These are phyloP conservation scores for Marasmius sp. DNA, from an alignment of 1,284 basidiomycete genomes.

Conservation along the genomic window DNA sequence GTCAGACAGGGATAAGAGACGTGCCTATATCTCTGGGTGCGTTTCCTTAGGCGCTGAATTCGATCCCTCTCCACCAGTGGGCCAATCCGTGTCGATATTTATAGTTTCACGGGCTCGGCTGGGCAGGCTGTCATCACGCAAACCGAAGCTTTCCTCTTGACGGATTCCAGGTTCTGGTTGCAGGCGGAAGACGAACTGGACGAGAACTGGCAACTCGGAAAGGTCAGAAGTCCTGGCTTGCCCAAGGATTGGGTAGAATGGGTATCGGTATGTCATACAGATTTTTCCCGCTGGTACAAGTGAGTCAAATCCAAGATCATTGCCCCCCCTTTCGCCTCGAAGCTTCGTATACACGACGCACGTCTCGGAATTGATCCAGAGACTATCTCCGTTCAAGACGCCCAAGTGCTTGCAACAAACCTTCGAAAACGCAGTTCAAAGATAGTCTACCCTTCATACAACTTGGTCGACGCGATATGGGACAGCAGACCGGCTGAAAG, in stretches of 20 bases:
- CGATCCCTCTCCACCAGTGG: conserved; percentile 1
- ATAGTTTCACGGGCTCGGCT: conserved; percentile 81
- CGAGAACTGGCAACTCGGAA: conserved; percentile 73
- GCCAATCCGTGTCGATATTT: conserved; percentile 9
- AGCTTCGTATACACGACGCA: conserved; percentile 2
- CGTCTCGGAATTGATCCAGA: conserved; percentile 87
- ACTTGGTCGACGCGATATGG: conserved; percentile 88
- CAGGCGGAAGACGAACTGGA: conserved; percentile 83
- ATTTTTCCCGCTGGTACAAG: not conserved
- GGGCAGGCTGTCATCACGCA: conserved; percentile 79
- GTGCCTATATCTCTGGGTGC: conserved; percentile 81
- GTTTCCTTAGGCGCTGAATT: conserved; percentile 24
- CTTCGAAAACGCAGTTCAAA: conserved; percentile 56
- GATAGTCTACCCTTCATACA: conserved; percentile 69
- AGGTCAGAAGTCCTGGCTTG: conserved; percentile 57
- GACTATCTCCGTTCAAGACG: conserved; percentile 77
- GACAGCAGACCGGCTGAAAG: conserved; percentile 69
- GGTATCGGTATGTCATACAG: conserved; percentile 48
- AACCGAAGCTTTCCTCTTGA: conserved; percentile 70
- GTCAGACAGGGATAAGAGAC: conserved; percentile 75
- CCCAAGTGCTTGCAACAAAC: conserved; percentile 54
- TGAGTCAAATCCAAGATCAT: not conserved
- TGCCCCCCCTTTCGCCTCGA: conserved; percentile 8
- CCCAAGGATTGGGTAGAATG: conserved; percentile 84
- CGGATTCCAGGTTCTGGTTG: conserved; percentile 88